Conservation (phyloP, 2,329 filamentous ascomycete genomes). For the Aureobasidium leucospermi region DNA sequence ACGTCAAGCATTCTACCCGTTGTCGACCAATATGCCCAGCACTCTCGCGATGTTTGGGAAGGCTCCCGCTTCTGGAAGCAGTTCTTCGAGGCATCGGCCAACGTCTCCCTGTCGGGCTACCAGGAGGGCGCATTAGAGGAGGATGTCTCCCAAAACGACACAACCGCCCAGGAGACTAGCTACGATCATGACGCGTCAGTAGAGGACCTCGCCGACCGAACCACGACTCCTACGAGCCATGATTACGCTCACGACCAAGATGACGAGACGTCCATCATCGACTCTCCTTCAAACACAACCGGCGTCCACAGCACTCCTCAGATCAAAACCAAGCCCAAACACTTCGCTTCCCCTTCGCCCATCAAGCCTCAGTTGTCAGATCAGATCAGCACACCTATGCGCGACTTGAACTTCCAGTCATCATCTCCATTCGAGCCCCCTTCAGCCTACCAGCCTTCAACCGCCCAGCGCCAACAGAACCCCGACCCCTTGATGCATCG, state of each 20-base stretch:
- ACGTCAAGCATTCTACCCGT: slow-evolving; percentile 87
- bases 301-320: slow-evolving; percentile 54
- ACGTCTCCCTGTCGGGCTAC: slow-evolving; percentile 91
- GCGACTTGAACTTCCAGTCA: slow-evolving; percentile 11
- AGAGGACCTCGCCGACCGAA: slow-evolving; percentile 24
- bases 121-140: slow-evolving; percentile 68
- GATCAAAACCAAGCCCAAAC: slow-evolving; percentile 15
- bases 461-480: slow-evolving; percentile 31
- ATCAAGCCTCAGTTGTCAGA: slow-evolving; percentile 21
- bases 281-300: slow-evolving; percentile 45
- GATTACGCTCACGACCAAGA: slow-evolving; percentile 26
- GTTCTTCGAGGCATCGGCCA: slow-evolving; percentile 97
- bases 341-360: slow-evolving; percentile 18
- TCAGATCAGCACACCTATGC: slow-evolving; percentile 15
- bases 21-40: slow-evolving; percentile 90
- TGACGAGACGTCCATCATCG: slow-evolving; percentile 56
- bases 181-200: slow-evolving; percentile 15
- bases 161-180: slow-evolving; percentile 18
- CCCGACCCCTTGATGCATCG: slow-evolving; percentile 80
- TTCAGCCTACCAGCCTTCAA: slow-evolving; percentile 34
- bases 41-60: slow-evolving; percentile 92
- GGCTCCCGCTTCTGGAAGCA: slow-evolving; percentile 95
- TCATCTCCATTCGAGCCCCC: slow-evolving; percentile 48
- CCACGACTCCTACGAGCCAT: slow-evolving; percentile 30
- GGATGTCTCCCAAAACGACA: slow-evolving; percentile 37